Conservation (phyloP, 495 filamentous ascomycete species). For the Penicillium ochrochloron region DNA sequence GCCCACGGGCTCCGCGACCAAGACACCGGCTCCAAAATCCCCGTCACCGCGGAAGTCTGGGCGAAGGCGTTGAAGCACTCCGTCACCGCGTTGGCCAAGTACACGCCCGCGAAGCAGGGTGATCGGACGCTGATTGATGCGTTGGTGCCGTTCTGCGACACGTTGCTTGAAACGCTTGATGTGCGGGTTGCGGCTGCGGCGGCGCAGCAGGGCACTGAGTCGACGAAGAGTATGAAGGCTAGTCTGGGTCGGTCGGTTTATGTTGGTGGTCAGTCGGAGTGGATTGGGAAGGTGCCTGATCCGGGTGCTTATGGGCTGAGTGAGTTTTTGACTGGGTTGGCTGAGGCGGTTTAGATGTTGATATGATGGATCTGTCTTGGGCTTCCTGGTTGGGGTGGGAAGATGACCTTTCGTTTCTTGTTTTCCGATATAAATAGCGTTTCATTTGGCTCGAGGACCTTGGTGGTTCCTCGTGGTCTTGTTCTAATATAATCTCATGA, state of each 20-base stretch:
- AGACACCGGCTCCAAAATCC: conserved; percentile 48
- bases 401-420: background rate
- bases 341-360: conserved; percentile 47
- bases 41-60: conserved; percentile 67
- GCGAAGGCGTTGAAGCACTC: conserved; percentile 73
- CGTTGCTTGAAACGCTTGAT: conserved; percentile 64
- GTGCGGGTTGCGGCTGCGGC: conserved; percentile 73
- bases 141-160: conserved; percentile 82
- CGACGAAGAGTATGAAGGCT: conserved; percentile 89
- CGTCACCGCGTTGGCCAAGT: conserved; percentile 70
- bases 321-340: conserved; percentile 79
- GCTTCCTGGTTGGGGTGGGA: background rate
- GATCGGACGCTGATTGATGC: conserved; percentile 94
- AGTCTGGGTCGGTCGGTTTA: conserved; percentile 89
- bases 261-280: conserved; percentile 80
- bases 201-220: conserved; percentile 74
- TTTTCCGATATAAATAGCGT: conserved; percentile 6
- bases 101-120: conserved; percentile 87
- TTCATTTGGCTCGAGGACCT: background rate
- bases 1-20: conserved; percentile 72
- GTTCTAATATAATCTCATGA: conserved; percentile 36
- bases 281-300: conserved; percentile 79
- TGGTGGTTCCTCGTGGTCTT: conserved; percentile 2
- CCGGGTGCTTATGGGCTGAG: conserved; percentile 87
- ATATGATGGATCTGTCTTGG: background rate